Evolutionary conservation across 345 rosid genomes (phyloP), one percentile per base, ranked within the genome.

Genomic region (Hibiscus mutabilis): DNA sequence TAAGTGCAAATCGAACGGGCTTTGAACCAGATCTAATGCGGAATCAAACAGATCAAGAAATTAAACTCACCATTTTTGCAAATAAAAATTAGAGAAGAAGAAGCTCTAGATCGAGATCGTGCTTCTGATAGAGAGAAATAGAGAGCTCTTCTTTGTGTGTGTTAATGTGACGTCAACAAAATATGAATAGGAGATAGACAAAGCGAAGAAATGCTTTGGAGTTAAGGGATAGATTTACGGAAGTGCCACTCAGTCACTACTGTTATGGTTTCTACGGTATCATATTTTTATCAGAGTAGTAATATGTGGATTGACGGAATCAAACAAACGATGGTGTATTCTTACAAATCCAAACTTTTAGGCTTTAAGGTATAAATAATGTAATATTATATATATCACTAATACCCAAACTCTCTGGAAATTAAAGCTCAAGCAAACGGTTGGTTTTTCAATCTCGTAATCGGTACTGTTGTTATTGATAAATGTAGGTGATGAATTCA

Each of bases 401-500:
- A 31, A 31, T 31, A 1, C 4, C 35, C 35, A 31, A 31, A 31
- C 5, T 31, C 35, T 31, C 35, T 4, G 35, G 35, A 31, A 4
- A 31, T 31, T 31, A 2, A 27, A 27, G 3, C 29, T 27, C 29
- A 3, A 27, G 29, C 29, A 27, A 27, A 27, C 29, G 2, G 29
- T 27, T 27, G 29, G 1, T 3, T 3, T 27, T 27, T 27, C 29
- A 4, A 33, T 33, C 6, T 33, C 5, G 1, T 31, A 31, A 31
- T 33, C 1, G 35, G 6, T 33, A 4, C 5, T 33, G 35, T 5
- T 33, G 35, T 4, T 7, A 33, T 33, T 33, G 35, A 33, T 33
- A 5, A 33, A 4, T 33, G 7, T 33, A 33, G 6, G 5, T 33
- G 35, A 33, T 0, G 91, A 86, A 60, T 81, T 78, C 83, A 85